A percentile compares a stretch with the other conserved stretches of the same genome.
Evolutionary conservation across 768 basidiomycete genomes (phyloP).

Genomic region (Tricholoma flavovirens): DNA sequence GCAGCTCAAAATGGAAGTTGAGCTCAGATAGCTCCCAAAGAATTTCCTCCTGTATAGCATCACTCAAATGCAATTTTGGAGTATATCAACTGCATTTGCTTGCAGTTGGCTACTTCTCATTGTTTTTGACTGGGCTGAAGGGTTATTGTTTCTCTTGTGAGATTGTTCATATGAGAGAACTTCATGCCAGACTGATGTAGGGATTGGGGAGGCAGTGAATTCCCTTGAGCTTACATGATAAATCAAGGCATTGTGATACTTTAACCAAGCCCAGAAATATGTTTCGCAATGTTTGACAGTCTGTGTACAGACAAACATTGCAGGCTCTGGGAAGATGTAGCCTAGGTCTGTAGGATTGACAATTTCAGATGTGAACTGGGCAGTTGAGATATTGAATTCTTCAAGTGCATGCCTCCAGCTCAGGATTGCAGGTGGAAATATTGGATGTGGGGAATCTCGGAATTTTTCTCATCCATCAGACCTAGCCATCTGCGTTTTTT

Average conservation of each 20-base stretch:
- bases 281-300: not conserved
- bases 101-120: not conserved
- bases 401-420: not conserved
- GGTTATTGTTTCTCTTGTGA: not conserved
- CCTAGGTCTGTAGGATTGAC: not conserved
- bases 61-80: not conserved
- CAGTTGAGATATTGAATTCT: not conserved
- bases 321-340: constrained; percentile 8
- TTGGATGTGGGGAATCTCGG: not conserved
- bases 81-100: not conserved
- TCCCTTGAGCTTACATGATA: not conserved
- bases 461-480: not conserved
- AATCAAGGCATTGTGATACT: not conserved
- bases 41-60: constrained; percentile 8
- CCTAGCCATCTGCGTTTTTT: not conserved
- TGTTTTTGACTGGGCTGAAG: too few species aligned
- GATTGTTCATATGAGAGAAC: constrained; percentile 2
- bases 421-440: not conserved
- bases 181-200: constrained; percentile 5
- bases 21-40: constrained; percentile 16
- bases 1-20: constrained; percentile 16
- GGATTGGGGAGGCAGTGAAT: constrained; percentile 3
- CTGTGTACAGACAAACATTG: not conserved
- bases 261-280: constrained; percentile 4
- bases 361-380: not conserved